Conservation (phyloP, 202 grass and related monocot genomes). For the Panicum hallii region DNA sequence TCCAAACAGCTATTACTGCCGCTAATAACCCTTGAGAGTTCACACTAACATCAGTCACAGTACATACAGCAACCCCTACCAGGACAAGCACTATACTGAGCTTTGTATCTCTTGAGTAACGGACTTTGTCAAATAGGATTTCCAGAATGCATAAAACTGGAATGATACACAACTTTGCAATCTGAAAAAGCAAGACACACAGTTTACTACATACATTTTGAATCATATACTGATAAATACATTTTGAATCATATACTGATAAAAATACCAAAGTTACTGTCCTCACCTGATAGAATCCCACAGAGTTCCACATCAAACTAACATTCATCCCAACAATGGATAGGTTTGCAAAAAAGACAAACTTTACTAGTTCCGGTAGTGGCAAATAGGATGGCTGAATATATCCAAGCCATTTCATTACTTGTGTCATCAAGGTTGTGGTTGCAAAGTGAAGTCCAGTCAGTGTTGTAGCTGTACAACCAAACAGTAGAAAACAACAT, state of each 20-base stretch:
- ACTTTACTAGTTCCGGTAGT: conserved; percentile 76
- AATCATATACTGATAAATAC: conserved; percentile 19
- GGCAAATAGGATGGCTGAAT: conserved; percentile 91
- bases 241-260: conserved; percentile 34
- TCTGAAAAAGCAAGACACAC: conserved; percentile 61
- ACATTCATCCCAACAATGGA: conserved; percentile 99
- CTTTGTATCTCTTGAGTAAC: conserved; percentile 84
- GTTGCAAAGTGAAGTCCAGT: conserved; percentile 94
- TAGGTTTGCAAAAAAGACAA: conserved; percentile 82
- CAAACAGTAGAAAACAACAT: conserved; percentile 42
- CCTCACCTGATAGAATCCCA: conserved; percentile 92
- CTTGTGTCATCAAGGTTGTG: conserved; percentile 79
- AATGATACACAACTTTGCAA: conserved; percentile 92
- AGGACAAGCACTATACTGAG: conserved; percentile 91
- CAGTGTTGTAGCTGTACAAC: conserved; percentile 73
- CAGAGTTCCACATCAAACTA: conserved; percentile 98
- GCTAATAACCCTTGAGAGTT: conserved; percentile 82
- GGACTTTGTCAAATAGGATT: conserved; percentile 85
- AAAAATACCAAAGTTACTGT: conserved; percentile 17
- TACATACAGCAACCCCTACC: conserved; percentile 81
- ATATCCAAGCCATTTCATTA: conserved; percentile 82
- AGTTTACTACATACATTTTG: conserved; percentile 23
- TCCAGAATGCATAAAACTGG: conserved; percentile 89
- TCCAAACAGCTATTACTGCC: conserved; percentile 83
- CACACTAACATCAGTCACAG: conserved; percentile 90